Conservation (phyloP, 441 rosid genomes). For the Croton setiger region DNA sequence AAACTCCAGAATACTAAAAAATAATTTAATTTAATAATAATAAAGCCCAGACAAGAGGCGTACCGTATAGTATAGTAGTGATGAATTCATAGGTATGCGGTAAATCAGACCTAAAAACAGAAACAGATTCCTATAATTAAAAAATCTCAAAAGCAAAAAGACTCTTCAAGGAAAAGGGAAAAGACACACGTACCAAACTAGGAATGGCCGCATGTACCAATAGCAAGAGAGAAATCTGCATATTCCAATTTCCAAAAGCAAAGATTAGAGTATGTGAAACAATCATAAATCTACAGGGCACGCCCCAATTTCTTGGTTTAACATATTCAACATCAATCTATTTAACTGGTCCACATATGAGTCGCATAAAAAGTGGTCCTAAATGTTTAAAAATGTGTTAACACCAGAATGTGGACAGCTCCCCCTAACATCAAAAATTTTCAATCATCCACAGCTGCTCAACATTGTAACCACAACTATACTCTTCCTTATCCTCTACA, state of each 20-base stretch:
- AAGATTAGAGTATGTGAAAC: not conserved
- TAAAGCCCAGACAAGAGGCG: no score
- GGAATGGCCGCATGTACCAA: not conserved
- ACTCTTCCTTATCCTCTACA: not conserved
- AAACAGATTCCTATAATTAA: not conserved
- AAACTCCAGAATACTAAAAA: no score
- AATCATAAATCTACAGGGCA: not conserved
- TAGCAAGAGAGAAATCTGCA: not conserved
- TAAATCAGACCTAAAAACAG: not conserved
- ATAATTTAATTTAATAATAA: no score
- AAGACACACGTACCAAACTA: conserved; percentile 1
- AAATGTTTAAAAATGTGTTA: not conserved
- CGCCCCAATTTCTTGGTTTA: not conserved
- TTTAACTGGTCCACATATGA: not conserved
- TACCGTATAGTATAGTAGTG: no score
- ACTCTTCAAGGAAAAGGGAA: not conserved
- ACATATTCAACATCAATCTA: not conserved
- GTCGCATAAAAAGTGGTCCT: conserved; percentile 2
- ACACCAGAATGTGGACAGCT: not conserved
- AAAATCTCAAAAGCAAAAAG: no score
- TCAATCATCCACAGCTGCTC: not conserved
- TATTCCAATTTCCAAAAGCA: not conserved
- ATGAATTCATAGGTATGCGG: not conserved
- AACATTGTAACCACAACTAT: not conserved
- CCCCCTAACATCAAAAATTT: not conserved